A percentile compares a stretch with the other conserved stretches of the same genome.
phyloP scores from a whole-genome alignment of 345 rosid genomes.

The Eucalyptus sideroxylon region DNA sequence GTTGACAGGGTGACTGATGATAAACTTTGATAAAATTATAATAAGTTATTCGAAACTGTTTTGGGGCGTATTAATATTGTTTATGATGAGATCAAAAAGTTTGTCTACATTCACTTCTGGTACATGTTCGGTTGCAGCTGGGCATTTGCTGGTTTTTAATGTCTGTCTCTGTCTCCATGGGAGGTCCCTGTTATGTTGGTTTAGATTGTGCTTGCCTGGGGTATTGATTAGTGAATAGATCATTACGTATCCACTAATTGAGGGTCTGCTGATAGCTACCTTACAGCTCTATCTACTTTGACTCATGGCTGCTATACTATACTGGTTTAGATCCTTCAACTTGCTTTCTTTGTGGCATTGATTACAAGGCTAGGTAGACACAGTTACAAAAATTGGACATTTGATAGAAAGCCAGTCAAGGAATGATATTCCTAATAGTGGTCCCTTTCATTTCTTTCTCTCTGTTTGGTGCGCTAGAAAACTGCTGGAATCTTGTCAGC shows the following conservation, averaged over 20 bases:
- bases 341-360: background rate
- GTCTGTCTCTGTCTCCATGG: background rate
- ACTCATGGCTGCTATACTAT: background rate
- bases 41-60: background rate
- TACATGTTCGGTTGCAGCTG: background rate
- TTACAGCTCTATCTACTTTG: background rate
- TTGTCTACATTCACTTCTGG: background rate
- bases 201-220: background rate
- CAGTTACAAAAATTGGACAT: background rate
- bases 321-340: background rate
- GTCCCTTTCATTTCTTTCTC: background rate
- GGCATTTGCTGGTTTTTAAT: background rate
- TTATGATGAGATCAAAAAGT: background rate
- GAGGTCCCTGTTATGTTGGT: background rate
- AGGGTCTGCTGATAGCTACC: background rate
- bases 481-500: background rate
- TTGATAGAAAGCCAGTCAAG: background rate
- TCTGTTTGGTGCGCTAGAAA: background rate
- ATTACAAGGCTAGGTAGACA: background rate
- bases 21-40: background rate
- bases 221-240: background rate
- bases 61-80: background rate
- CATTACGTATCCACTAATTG: background rate
- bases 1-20: background rate
- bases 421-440: background rate